Conservation (phyloP, 768 basidiomycete species). For the Bullera alba region DNA sequence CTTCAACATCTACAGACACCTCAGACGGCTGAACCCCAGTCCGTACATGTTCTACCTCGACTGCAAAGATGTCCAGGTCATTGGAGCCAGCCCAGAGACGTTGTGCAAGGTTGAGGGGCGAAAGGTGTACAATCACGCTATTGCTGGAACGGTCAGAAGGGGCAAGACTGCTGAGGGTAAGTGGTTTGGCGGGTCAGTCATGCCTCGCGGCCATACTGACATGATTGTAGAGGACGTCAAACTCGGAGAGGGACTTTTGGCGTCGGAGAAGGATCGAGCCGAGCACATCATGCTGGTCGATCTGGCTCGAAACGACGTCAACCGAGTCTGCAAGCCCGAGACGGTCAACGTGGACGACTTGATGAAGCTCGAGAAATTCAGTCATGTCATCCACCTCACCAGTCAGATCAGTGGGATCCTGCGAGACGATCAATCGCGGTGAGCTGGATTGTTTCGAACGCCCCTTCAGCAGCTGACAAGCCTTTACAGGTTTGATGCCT, state of each 20-base stretch:
- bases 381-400: constrained; percentile 95
- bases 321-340: constrained; percentile 87
- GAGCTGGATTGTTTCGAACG: constrained; percentile 6
- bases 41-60: constrained; percentile 99
- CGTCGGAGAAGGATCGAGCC: constrained; percentile 89
- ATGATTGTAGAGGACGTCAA: constrained; percentile 72
- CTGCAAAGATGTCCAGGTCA: constrained; percentile 84
- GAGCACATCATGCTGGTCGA: constrained; percentile 99
- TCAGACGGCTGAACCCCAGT: constrained; percentile 91
- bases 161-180: constrained; percentile 78
- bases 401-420: constrained; percentile 85
- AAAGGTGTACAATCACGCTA: constrained; percentile 93
- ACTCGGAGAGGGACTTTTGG: constrained; percentile 64
- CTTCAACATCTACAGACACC: constrained; percentile 91
- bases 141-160: constrained; percentile 86
- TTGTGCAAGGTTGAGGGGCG: constrained; percentile 89
- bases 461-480: background rate
- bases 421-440: constrained; percentile 78
- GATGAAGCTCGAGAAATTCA: constrained; percentile 90
- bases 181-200: constrained; percentile 27
- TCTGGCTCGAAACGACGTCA: constrained; percentile 95
- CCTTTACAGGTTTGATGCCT: constrained; percentile 77
- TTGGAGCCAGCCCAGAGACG: constrained; percentile 97
- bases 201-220: background rate
- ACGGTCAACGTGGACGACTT: constrained; percentile 94